These are phyloP conservation scores for Acanthamoeba culbertsoni DNA, from an alignment of 208 protist species.

Conservation along the genomic window DNA sequence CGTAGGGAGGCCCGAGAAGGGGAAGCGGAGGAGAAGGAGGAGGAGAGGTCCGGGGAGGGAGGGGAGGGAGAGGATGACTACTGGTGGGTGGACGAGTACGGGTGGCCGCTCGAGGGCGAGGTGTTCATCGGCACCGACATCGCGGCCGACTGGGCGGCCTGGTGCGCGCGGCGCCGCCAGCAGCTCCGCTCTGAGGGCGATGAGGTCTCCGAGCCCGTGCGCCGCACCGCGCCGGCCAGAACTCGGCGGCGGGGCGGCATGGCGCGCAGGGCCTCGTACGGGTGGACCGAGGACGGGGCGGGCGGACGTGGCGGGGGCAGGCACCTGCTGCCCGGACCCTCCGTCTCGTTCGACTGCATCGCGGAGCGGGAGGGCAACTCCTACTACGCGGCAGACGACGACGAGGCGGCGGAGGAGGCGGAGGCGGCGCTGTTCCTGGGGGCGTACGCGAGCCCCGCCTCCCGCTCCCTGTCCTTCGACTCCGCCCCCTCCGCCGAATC, in stretches of 20 bases:
- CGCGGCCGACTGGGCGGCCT: neutral
- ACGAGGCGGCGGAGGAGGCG: neutral
- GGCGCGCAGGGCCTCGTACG: neutral
- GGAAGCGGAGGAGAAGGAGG: neutral
- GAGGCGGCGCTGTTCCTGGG: neutral
- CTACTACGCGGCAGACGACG: neutral
- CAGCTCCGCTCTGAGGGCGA: neutral
- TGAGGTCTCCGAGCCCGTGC: too few relatives aligned
- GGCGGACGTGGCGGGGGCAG: neutral
- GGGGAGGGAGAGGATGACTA: neutral
- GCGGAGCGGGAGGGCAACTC: neutral
- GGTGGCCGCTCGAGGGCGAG: neutral
- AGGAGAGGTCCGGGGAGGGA: neutral
- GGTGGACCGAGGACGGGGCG: neutral
- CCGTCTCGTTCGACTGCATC: neutral
- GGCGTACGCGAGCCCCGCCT: neutral
- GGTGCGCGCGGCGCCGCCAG: neutral
- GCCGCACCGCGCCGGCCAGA: too few relatives aligned
- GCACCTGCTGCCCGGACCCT: neutral
- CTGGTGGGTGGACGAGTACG: neutral
- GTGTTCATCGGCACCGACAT: neutral
- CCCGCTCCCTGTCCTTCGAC: neutral
- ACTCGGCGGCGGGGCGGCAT: neutral
- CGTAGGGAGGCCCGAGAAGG: neutral
- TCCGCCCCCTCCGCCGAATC: neutral